Evolutionary conservation across 257 asterid species (phyloP).

Genomic region (Lycium barbarum): DNA sequence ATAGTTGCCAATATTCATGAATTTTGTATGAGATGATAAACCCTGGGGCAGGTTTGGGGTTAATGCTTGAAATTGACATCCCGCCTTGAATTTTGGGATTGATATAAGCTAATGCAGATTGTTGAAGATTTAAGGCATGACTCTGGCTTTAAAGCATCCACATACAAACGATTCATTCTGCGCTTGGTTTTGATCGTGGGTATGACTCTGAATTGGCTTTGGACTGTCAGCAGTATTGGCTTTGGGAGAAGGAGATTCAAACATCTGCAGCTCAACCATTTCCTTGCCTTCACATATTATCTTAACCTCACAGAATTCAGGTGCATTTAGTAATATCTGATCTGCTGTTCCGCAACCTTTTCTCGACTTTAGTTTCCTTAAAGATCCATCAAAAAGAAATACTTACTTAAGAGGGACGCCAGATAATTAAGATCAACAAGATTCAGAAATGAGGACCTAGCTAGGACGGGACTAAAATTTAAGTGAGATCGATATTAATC

Average conservation of each 20-base stretch:
- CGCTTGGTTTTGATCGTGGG: not conserved
- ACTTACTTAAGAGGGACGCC: not conserved
- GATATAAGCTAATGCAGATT: not conserved
- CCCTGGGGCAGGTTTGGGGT: not conserved
- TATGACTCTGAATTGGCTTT: conserved; percentile 25
- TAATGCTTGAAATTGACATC: not conserved
- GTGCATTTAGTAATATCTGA: conserved; percentile 58
- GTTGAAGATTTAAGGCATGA: not conserved
- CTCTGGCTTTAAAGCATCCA: conserved; percentile 49
- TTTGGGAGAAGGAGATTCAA: conserved; percentile 47
- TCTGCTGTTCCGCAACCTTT: conserved; percentile 53
- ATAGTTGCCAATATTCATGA: not conserved
- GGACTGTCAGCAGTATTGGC: conserved; percentile 31
- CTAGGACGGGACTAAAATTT: too few species aligned
- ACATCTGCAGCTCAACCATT: conserved; percentile 34
- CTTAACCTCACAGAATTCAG: conserved; percentile 73
- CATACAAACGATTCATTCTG: conserved; percentile 36
- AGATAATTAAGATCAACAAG: not conserved
- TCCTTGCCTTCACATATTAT: conserved; percentile 83
- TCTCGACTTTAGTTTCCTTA: conserved; percentile 57
- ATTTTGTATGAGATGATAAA: not conserved
- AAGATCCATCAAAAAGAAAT: not conserved
- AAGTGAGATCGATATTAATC: not conserved
- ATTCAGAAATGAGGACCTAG: not conserved
- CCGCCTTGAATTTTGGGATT: not conserved